Percentiles rank a stretch among this genome's conserved stretches.
phyloP scores from a whole-genome alignment of 192 early-diverging fungal species.

The Chytriomyces sp. region DNA sequence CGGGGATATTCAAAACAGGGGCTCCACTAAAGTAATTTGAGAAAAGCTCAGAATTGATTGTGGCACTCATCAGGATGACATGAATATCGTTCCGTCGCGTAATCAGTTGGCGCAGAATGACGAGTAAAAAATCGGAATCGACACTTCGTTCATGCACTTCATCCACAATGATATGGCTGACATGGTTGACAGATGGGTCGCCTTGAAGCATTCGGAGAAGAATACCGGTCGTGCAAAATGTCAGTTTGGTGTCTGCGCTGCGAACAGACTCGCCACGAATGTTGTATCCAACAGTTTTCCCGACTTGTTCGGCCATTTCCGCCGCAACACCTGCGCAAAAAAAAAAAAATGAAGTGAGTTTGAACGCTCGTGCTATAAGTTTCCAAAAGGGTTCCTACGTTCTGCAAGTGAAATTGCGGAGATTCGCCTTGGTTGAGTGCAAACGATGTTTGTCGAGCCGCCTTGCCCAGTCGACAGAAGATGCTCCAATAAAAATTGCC shows the following conservation, averaged over 20 bases:
- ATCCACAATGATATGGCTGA: slow-evolving; percentile 77
- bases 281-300: slow-evolving; percentile 71
- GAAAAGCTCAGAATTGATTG: slow-evolving; percentile 64
- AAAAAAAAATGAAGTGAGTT: too few species aligned
- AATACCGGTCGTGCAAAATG: slow-evolving; percentile 71
- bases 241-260: slow-evolving; percentile 35
- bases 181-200: slow-evolving; percentile 61
- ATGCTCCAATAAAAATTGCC: slow-evolving; percentile 76
- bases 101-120: slow-evolving; percentile 71
- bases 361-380: too few species aligned
- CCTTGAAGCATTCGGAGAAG: slow-evolving; percentile 71
- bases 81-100: slow-evolving; percentile 54
- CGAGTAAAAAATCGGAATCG: slow-evolving; percentile 70
- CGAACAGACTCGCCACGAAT: slow-evolving; percentile 72
- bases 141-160: slow-evolving; percentile 79
- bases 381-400: neutral
- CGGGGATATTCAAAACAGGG: slow-evolving; percentile 62
- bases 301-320: slow-evolving; percentile 71
- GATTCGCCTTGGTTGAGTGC: slow-evolving; percentile 70
- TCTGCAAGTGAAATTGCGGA: slow-evolving; percentile 80
- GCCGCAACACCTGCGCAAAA: slow-evolving; percentile 50
- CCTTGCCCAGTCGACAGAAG: slow-evolving; percentile 49
- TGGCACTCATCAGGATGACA: slow-evolving; percentile 75
- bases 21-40: slow-evolving; percentile 56
- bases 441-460: slow-evolving; percentile 62